Base-by-base conservation (phyloP, 2,329 filamentous ascomycete species). In the Fusarium sp. region DNA sequence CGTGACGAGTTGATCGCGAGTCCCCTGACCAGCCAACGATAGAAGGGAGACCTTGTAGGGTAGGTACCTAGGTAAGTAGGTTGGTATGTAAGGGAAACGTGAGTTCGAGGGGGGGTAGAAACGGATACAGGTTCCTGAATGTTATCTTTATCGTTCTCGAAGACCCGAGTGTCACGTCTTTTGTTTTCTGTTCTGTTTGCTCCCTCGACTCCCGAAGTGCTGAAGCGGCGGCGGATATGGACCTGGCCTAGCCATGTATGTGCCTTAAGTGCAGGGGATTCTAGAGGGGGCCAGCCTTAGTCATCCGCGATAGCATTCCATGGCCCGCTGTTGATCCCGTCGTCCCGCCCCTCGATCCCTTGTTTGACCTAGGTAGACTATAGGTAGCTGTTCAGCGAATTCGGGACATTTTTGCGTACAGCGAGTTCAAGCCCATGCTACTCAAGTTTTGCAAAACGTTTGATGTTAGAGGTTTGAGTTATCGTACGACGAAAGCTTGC, bases 291-390 rank as follows among this genome's bases (percentile, higher is more conserved):
- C 7, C 8, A n/a, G 20, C 30, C 57, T 72, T 73, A 72, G 69
- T 72, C 69, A 72, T 72, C 65, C 18, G 33, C 42, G 37, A 70
- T 55, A 45, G 53, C 64, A 73, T 72, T 72, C 69, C 65, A 67
- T 55, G 55, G 37, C 53, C 65, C 54, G 57, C 60, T 52, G 57
- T 63, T 48, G 65, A 67, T 72, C 69, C 69, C 65, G 60, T 26
- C 30, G 37, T 52, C 69, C 56, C 40, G 38, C 37, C 30, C 26
- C 63, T 53, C 11, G 23, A 67, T 57, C n/a, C 32, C 41, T 48
- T 56, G n/a, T 32, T 56, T 35, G 48, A 50, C 27, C 48, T 38
- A 23, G 23, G 23, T 23, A 23, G 18, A 56, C 44, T 18, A 17
- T 14, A 30, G 44, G 15, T 10, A 26, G 40, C 37, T 55, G 38